Evolutionary conservation across 2,329 filamentous ascomycete species (phyloP).

Genomic region (Beauveria sp.): DNA sequence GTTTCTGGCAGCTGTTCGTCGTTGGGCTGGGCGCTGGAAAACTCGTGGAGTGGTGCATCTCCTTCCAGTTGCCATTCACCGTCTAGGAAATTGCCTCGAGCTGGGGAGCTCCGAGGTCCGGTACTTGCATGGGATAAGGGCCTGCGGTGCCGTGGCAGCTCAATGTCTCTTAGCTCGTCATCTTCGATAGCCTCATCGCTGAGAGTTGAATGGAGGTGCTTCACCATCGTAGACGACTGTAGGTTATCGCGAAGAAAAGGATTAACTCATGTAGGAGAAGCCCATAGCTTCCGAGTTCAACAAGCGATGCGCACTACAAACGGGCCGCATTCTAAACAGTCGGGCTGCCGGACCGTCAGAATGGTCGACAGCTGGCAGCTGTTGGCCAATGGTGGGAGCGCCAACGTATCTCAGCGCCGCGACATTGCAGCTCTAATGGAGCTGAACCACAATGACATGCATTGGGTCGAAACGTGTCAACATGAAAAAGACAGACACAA

Average conservation of each 20-base stretch:
- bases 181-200: background rate
- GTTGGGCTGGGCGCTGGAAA: conserved; percentile 22
- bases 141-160: conserved; percentile 8
- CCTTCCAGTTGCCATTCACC: conserved; percentile 19
- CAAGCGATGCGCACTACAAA: background rate
- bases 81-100: conserved; percentile 11
- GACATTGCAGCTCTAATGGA: background rate
- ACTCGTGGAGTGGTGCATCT: conserved; percentile 14
- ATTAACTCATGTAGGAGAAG: background rate
- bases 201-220: background rate
- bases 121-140: background rate
- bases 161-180: conserved; percentile 14
- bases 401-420: background rate
- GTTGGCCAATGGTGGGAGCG: background rate
- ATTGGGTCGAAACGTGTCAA: background rate
- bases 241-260: background rate
- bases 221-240: background rate
- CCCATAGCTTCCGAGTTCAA: background rate
- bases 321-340: background rate
- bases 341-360: background rate
- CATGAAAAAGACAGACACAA: background rate
- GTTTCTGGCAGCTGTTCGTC: conserved; percentile 24
- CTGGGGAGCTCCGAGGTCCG: conserved; percentile 16
- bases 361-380: background rate
- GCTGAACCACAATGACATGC: background rate